phyloP scores from a whole-genome alignment of 176 grass and related monocot species.

The Oryza officinalis region DNA sequence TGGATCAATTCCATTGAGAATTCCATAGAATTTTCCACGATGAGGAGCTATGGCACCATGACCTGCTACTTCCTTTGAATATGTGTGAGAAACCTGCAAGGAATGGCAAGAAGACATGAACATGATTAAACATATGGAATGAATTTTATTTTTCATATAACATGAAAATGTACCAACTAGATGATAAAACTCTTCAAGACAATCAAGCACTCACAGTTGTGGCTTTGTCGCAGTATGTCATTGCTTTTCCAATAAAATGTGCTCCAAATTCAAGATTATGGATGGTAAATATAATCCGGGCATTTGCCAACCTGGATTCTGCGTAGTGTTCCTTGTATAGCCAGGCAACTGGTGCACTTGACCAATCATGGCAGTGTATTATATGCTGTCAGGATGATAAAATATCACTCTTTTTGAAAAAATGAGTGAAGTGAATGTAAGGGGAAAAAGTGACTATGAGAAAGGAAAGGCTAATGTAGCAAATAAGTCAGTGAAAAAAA shows the following conservation, averaged over 20 bases:
- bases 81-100: conserved; percentile 75
- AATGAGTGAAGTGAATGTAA: background rate
- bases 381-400: conserved; percentile 63
- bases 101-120: conserved; percentile 4
- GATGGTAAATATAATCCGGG: conserved; percentile 87
- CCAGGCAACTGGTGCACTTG: conserved; percentile 88
- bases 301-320: conserved; percentile 53
- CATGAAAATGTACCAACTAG: background rate
- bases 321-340: conserved; percentile 84
- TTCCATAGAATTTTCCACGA: conserved; percentile 58
- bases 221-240: conserved; percentile 72
- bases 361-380: conserved; percentile 98
- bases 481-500: conserved; percentile 6
- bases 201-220: conserved; percentile 67
- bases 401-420: conserved; percentile 27
- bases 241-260: conserved; percentile 71
- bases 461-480: background rate
- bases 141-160: background rate
- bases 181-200: conserved; percentile 7
- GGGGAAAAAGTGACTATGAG: background rate
- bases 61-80: conserved; percentile 84
- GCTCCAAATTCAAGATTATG: conserved; percentile 97
- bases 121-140: background rate
- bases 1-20: conserved; percentile 73
- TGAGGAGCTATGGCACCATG: conserved; percentile 77